Conservation (phyloP, 495 filamentous ascomycete genomes). For the Aspergillus baeticus region DNA sequence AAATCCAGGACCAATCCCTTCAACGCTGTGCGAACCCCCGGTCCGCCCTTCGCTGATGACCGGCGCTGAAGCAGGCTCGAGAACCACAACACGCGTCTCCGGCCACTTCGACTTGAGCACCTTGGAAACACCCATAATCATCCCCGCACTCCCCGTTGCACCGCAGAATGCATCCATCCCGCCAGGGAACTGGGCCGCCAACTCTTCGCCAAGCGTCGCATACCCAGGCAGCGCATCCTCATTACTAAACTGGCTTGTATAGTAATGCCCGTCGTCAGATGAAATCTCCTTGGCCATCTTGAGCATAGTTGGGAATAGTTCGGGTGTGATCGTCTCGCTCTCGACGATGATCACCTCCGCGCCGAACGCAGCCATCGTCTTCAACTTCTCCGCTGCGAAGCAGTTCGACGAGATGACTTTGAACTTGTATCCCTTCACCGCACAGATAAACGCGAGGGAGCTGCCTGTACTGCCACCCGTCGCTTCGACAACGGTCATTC, state of each 20-base stretch:
- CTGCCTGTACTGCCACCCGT: constrained; percentile 19
- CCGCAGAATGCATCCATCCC: constrained; percentile 20
- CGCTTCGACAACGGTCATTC: constrained; percentile 19
- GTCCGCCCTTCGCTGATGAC: constrained; percentile 8
- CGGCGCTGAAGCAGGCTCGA: constrained; percentile 15
- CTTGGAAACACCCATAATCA: constrained; percentile 14
- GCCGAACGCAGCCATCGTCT: constrained; percentile 14
- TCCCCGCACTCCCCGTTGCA: constrained; percentile 12
- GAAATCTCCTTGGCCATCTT: background rate
- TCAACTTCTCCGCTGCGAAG: constrained; percentile 17
- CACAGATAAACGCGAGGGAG: constrained; percentile 17
- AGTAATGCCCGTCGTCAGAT: background rate
- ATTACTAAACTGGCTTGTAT: constrained; percentile 13
- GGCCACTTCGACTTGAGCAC: constrained; percentile 6
- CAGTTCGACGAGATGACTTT: constrained; percentile 14
- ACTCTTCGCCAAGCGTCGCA: constrained; percentile 9
- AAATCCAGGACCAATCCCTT: constrained; percentile 18
- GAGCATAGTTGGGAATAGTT: constrained; percentile 11
- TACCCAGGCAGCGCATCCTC: constrained; percentile 9
- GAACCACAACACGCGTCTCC: background rate
- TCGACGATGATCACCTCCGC: constrained; percentile 14
- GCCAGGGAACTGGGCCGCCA: constrained; percentile 10
- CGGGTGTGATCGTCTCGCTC: constrained; percentile 9
- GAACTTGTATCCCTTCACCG: constrained; percentile 12
- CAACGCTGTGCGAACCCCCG: constrained; percentile 9